A percentile compares a stretch with the other conserved stretches of the same genome.
Evolutionary conservation across 192 early-diverging fungal genomes (phyloP).

Genomic region (Pilobolus umbonatus): DNA sequence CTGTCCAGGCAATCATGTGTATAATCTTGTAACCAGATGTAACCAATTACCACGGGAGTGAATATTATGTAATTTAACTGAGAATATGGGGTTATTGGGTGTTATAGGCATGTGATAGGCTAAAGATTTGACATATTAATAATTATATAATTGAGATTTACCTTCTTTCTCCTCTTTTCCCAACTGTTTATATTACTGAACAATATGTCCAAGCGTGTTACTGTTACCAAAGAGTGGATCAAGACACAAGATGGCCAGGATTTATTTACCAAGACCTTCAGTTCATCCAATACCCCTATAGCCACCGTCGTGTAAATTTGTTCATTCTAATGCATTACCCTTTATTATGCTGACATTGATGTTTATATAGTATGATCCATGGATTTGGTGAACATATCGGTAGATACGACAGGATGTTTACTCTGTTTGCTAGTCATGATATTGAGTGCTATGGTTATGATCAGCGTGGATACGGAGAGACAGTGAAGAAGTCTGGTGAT

Average conservation of each 20-base stretch:
- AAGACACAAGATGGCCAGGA: slow-evolving; percentile 35
- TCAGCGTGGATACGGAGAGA: slow-evolving; percentile 67
- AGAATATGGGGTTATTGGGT: too few relatives aligned
- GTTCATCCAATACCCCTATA: slow-evolving; percentile 10
- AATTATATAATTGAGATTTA: background rate
- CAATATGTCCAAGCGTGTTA: slow-evolving; percentile 3
- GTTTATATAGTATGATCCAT: slow-evolving; percentile 38
- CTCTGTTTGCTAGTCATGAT: slow-evolving; percentile 44
- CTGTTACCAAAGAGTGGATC: slow-evolving; percentile 41
- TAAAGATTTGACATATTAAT: background rate
- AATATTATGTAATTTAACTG: too few relatives aligned
- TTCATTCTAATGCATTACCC: background rate
- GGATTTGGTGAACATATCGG: slow-evolving; percentile 52
- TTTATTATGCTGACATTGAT: background rate
- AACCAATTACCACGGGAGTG: too few relatives aligned
- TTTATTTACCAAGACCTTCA: slow-evolving; percentile 51
- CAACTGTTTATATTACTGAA: background rate
- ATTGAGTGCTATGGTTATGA: slow-evolving; percentile 57
- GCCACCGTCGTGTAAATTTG: slow-evolving; percentile 9
- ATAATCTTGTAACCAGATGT: too few relatives aligned
- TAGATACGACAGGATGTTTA: slow-evolving; percentile 56
- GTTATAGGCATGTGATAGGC: background rate
- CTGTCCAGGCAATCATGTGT: too few relatives aligned
- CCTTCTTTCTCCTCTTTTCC: background rate
- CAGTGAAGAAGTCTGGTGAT: slow-evolving; percentile 43